A percentile compares a stretch with the other conserved stretches of the same genome.
phyloP scores from a whole-genome alignment of 2,329 filamentous ascomycete species.

The Aureobasidium leucospermi region DNA sequence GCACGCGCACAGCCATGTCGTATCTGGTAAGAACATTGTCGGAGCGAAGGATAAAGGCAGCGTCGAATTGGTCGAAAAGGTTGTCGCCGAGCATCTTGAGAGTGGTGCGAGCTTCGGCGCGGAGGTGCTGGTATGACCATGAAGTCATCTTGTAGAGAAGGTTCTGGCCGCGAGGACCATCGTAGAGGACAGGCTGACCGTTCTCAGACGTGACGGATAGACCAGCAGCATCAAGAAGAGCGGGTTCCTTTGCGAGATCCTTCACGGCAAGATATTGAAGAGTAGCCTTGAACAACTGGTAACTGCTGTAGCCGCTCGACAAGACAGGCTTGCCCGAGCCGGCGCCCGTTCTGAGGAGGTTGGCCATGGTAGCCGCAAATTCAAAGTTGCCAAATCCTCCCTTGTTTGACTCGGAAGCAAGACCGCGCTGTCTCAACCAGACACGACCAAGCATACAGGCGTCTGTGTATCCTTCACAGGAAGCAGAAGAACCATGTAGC shows the following conservation, averaged over 20 bases:
- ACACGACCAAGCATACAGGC: slow-evolving; percentile 78
- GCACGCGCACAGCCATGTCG: slow-evolving; percentile 44
- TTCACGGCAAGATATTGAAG: slow-evolving; percentile 77
- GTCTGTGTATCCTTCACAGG: slow-evolving; percentile 68
- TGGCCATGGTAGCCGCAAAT: slow-evolving; percentile 72
- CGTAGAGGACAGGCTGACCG: slow-evolving; percentile 65
- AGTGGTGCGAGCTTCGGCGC: slow-evolving; percentile 66
- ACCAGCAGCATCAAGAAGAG: slow-evolving; percentile 36
- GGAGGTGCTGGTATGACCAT: slow-evolving; percentile 71
- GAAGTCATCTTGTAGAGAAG: slow-evolving; percentile 82
- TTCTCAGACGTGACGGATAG: slow-evolving; percentile 20
- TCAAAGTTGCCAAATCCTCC: slow-evolving; percentile 94
- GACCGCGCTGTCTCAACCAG: slow-evolving; percentile 85
- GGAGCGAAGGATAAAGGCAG: slow-evolving; percentile 65
- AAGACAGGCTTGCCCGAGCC: slow-evolving; percentile 64
- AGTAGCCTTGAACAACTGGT: slow-evolving; percentile 88
- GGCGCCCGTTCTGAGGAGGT: slow-evolving; percentile 72
- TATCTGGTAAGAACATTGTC: slow-evolving; percentile 47
- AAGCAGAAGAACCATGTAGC: slow-evolving; percentile 60
- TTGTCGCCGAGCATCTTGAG: slow-evolving; percentile 68
- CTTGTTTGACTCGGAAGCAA: slow-evolving; percentile 58
- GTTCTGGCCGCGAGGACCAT: slow-evolving; percentile 67
- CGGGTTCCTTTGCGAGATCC: slow-evolving; percentile 59
- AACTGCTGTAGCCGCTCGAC: slow-evolving; percentile 75
- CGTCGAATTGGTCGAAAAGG: slow-evolving; percentile 70